A percentile compares a stretch with the other conserved stretches of the same genome.
These are phyloP conservation scores for Platanus orientalis DNA, from an alignment of 164 flowering plant species.

Conservation along the genomic window DNA sequence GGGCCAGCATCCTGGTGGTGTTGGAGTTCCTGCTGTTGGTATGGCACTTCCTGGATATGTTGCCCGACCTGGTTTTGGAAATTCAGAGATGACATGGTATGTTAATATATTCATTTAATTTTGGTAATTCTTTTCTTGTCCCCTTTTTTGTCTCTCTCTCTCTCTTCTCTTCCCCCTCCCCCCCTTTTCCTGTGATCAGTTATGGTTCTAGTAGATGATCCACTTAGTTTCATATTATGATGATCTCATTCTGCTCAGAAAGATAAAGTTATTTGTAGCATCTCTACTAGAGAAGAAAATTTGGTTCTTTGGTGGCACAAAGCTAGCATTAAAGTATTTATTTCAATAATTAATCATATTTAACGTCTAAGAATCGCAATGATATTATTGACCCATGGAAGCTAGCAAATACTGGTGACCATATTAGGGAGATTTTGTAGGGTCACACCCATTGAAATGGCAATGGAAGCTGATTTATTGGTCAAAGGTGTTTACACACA, in stretches of 20 bases:
- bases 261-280: neutral
- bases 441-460: too few species aligned
- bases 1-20: conserved; percentile 87
- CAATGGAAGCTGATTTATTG: too few species aligned
- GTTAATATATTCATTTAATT: conserved; percentile 3
- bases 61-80: conserved; percentile 75
- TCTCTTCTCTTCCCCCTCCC: too few species aligned
- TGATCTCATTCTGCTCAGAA: neutral
- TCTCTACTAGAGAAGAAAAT: too few species aligned
- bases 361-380: too few species aligned
- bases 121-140: too few species aligned
- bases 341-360: too few species aligned
- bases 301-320: too few species aligned
- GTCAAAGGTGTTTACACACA: too few species aligned
- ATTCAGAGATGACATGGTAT: conserved; percentile 98
- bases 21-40: conserved; percentile 97
- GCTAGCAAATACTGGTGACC: too few species aligned
- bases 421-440: neutral
- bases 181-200: neutral
- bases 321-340: neutral
- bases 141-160: too few species aligned
- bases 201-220: neutral
- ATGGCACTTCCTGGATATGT: conserved; percentile 99
- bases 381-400: too few species aligned
- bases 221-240: neutral